These are phyloP conservation scores for Colletotrichum orbiculare DNA, from an alignment of 2,329 filamentous ascomycete species.

Conservation along the genomic window DNA sequence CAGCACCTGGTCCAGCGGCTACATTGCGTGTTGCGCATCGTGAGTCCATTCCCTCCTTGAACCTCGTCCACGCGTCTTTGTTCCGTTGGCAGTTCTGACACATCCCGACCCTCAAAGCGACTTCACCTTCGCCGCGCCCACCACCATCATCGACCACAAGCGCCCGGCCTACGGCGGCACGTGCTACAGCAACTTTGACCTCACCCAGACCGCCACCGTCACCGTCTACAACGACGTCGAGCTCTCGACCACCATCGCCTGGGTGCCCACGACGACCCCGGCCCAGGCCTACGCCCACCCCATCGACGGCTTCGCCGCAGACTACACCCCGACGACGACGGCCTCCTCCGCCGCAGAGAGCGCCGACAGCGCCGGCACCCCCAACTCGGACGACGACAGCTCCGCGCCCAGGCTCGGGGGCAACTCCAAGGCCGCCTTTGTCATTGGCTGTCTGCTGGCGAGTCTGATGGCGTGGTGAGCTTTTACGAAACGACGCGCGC, in stretches of 20 bases:
- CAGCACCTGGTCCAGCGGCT: conserved; percentile 32
- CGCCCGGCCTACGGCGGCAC: conserved; percentile 33
- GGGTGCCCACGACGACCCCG: conserved; percentile 28
- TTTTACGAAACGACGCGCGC: no score
- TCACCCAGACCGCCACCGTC: conserved; percentile 31
- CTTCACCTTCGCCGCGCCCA: conserved; percentile 29
- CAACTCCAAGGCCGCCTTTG: conserved; percentile 28
- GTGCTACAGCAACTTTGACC: conserved; percentile 32
- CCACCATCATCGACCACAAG: conserved; percentile 16
- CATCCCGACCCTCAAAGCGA: not conserved
- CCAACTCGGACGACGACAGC: conserved; percentile 26
- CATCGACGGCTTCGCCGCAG: conserved; percentile 28
- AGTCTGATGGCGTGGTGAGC: conserved; percentile 27
- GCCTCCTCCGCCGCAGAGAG: not conserved
- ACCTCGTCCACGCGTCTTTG: no score
- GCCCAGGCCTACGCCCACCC: conserved; percentile 33
- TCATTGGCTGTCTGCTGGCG: conserved; percentile 22
- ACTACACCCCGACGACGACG: conserved; percentile 27
- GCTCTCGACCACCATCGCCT: conserved; percentile 31
- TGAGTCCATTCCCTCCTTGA: not conserved
- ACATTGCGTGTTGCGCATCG: conserved; percentile 33
- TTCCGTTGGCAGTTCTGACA: not conserved
- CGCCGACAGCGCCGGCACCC: conserved; percentile 7
- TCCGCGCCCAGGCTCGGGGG: conserved; percentile 13
- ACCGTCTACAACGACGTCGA: conserved; percentile 30